Conservation (phyloP, 148 eudicot species). For the Persicaria maculosa region DNA sequence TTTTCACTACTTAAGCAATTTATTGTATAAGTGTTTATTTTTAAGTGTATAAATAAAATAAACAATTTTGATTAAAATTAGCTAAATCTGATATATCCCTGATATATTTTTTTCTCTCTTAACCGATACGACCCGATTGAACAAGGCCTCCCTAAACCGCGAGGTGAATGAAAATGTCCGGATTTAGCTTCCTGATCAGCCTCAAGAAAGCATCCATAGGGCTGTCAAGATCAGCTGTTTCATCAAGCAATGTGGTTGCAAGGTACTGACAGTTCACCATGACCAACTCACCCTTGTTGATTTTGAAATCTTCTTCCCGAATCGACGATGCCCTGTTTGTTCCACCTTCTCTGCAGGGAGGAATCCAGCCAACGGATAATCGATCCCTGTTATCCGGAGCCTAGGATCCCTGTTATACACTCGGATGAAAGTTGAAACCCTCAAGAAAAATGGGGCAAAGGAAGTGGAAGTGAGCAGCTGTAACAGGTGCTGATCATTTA, state of each 20-base stretch:
- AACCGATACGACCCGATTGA: too few relatives aligned
- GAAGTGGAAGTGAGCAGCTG: background rate
- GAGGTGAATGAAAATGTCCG: conserved; percentile 26
- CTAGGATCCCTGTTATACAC: background rate
- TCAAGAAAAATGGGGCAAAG: background rate
- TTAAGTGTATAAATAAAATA: too few relatives aligned
- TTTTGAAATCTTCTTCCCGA: conserved; percentile 11
- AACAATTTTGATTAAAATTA: too few relatives aligned
- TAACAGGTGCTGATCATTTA: background rate
- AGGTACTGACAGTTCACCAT: conserved; percentile 32
- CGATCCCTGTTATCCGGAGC: conserved; percentile 16
- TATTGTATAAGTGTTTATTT: too few relatives aligned
- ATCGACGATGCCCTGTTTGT: conserved; percentile 10
- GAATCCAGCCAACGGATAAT: conserved; percentile 6
- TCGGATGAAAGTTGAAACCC: background rate
- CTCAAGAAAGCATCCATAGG: conserved; percentile 36
- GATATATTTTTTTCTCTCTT: too few relatives aligned
- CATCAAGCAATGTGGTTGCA: conserved; percentile 28
- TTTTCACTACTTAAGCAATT: too few relatives aligned
- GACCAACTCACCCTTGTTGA: conserved; percentile 20
- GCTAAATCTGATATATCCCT: too few relatives aligned
- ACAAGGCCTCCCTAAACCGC: conserved; percentile 38
- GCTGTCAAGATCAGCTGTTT: conserved; percentile 19
- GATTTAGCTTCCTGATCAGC: conserved; percentile 32
- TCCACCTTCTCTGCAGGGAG: conserved; percentile 14